These are phyloP conservation scores for Didymosphaeria variabile DNA, from an alignment of 2,329 filamentous ascomycete genomes.

Conservation along the genomic window DNA sequence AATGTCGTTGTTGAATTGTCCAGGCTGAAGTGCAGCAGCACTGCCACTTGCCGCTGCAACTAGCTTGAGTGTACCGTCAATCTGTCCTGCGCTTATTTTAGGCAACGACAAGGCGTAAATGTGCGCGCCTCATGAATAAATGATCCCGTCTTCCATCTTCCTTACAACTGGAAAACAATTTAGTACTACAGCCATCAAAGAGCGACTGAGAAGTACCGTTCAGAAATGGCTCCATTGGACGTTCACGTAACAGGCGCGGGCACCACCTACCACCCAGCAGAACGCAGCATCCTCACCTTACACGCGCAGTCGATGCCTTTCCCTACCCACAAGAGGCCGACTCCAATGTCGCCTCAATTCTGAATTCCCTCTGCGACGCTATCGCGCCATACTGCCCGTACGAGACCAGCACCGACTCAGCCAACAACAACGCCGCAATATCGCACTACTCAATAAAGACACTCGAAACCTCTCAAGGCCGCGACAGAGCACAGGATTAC, in stretches of 20 bases:
- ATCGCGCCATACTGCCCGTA: background rate
- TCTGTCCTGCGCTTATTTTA: background rate
- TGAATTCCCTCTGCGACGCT: background rate
- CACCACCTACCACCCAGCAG: background rate
- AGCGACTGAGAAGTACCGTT: background rate
- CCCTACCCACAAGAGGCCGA: background rate
- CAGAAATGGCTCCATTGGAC: background rate
- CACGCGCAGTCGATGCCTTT: background rate
- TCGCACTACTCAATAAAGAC: background rate
- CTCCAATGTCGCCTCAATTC: background rate
- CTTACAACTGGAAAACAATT: background rate
- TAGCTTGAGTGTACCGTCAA: too few relatives aligned
- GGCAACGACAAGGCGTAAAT: constrained; percentile 1
- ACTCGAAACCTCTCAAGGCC: background rate
- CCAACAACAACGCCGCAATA: background rate
- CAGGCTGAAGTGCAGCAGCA: too few relatives aligned
- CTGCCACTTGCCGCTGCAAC: too few relatives aligned
- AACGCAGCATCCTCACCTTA: background rate
- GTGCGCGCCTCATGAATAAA: background rate
- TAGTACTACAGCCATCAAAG: background rate
- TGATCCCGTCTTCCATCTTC: background rate
- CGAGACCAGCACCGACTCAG: background rate
- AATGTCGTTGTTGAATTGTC: too few relatives aligned
- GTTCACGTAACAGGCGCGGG: background rate
- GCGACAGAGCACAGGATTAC: background rate